Evolutionary conservation across 108 stramenopile genomes (phyloP).

Genomic region (Skeletonema marinoi): DNA sequence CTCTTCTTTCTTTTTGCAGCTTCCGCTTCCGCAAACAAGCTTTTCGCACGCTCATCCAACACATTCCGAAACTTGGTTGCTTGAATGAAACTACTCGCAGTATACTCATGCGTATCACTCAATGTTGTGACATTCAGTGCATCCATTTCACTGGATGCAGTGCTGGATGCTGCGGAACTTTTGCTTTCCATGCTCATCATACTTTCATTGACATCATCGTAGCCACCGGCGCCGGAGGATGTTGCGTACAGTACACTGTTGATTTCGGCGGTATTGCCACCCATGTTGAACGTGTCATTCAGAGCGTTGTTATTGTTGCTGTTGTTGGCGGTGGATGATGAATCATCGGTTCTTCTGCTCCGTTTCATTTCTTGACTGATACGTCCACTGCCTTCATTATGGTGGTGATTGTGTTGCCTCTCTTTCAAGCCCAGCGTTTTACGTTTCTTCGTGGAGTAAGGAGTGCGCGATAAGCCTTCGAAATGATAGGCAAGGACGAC

Average conservation of each 20-base stretch:
- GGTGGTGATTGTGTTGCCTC: background rate
- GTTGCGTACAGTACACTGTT: conserved; percentile 16
- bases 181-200: conserved; percentile 11
- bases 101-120: conserved; percentile 84
- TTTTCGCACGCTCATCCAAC: conserved; percentile 27
- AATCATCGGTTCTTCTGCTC: background rate
- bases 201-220: conserved; percentile 5
- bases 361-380: conserved; percentile 7
- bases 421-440: conserved; percentile 5
- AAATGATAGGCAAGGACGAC: conserved; percentile 25
- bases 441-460: conserved; percentile 9
- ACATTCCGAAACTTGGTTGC: conserved; percentile 32
- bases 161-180: background rate
- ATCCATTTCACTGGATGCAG: conserved; percentile 6
- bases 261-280: conserved; percentile 32
- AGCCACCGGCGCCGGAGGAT: background rate
- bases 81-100: conserved; percentile 75
- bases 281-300: conserved; percentile 39
- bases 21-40: conserved; percentile 7
- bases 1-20: conserved; percentile 2
- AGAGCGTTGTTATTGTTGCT: background rate
- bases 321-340: background rate
- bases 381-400: background rate
- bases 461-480: conserved; percentile 20
- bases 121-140: conserved; percentile 34